Percentiles rank a stretch among this genome's conserved stretches.
Conservation (phyloP, 805 yeast species). For the Vanderwaltozyma polyspora region DNA sequence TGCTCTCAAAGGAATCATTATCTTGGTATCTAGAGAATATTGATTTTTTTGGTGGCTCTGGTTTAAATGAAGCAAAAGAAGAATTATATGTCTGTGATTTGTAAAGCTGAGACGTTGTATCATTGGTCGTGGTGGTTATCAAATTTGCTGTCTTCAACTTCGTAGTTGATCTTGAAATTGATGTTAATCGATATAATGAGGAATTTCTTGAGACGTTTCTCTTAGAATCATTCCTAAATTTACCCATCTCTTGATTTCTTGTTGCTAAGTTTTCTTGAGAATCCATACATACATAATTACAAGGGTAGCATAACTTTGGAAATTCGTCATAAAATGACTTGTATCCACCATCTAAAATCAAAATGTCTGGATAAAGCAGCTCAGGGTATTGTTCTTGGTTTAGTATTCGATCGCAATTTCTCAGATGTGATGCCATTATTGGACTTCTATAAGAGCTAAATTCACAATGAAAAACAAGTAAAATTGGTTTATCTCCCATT, state of each 20-base stretch:
- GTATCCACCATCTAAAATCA: conserved; percentile 87
- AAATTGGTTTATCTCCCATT: conserved; percentile 18
- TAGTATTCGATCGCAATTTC: conserved; percentile 69
- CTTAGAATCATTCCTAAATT: conserved; percentile 38
- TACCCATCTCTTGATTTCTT: conserved; percentile 43
- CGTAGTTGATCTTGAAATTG: conserved; percentile 9
- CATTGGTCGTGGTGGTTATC: too few species aligned
- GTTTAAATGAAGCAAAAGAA: neutral
- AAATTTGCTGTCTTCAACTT: conserved; percentile 5
- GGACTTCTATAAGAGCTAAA: conserved; percentile 93
- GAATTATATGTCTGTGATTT: too few species aligned
- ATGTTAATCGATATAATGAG: conserved; percentile 19
- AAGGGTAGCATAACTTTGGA: conserved; percentile 56
- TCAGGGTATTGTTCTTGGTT: conserved; percentile 72
- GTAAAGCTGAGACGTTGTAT: too few species aligned
- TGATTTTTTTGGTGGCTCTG: conserved; percentile 1
- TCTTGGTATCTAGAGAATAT: neutral
- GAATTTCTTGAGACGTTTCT: conserved; percentile 26
- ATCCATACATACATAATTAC: conserved; percentile 76
- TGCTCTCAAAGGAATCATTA: conserved; percentile 1
- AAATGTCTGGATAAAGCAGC: conserved; percentile 78
- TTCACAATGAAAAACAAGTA: conserved; percentile 88
- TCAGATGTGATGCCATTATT: conserved; percentile 71
- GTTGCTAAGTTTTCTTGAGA: conserved; percentile 23
- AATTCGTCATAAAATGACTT: conserved; percentile 56